These are phyloP conservation scores for Arxiozyma slooffiae DNA, from an alignment of 1,139 yeast species.

Conservation along the genomic window DNA sequence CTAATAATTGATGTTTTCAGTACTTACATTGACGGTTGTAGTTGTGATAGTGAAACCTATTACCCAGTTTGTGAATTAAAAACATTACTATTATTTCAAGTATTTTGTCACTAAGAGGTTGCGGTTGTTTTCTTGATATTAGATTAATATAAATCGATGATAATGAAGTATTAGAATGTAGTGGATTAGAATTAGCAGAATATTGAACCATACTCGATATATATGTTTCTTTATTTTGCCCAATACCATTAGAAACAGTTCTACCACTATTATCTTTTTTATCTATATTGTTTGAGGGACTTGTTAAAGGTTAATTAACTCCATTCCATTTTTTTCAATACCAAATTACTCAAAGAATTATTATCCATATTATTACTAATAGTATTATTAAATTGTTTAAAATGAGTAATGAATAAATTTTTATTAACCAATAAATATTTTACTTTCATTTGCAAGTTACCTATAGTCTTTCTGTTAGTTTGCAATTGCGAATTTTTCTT, in stretches of 20 bases:
- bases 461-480: constrained; percentile 72
- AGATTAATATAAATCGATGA: too few species aligned
- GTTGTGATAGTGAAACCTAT: not conserved
- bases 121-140: not conserved
- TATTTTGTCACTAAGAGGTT: not conserved
- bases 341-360: not conserved
- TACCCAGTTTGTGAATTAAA: not conserved
- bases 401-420: constrained; percentile 30
- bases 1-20: not conserved
- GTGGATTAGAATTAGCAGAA: not conserved
- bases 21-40: not conserved
- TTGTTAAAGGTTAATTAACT: constrained; percentile 32
- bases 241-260: not conserved
- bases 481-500: constrained; percentile 88
- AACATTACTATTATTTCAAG: not conserved
- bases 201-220: not conserved
- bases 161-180: not conserved
- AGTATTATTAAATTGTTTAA: constrained; percentile 19
- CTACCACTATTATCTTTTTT: too few species aligned
- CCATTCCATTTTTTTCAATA: not conserved
- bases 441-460: constrained; percentile 67
- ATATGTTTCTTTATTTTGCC: not conserved
- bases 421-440: constrained; percentile 67
- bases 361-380: constrained; percentile 2
- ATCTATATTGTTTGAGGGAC: constrained; percentile 25